Base-by-base conservation (phyloP, 2,329 filamentous ascomycete genomes). In the Aspergillus sp. region DNA sequence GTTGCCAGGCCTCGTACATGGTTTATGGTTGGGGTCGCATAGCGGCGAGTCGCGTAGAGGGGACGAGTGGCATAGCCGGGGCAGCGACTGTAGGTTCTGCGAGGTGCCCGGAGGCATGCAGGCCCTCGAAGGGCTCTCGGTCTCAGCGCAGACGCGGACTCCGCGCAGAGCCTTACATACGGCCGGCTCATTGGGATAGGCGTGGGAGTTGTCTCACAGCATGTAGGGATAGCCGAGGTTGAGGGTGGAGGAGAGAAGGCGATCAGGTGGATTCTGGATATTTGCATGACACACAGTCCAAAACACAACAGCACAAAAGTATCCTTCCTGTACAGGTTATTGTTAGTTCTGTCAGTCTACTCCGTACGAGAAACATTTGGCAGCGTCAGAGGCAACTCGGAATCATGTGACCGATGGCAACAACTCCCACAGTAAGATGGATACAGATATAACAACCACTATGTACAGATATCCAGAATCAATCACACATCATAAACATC, bases 141-240 rank as follows among this genome's bases (percentile, higher is more conserved):
- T 31, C 49, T 41, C 34, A 53, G 43, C 24, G 51, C 48, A 27
- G 49, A 47, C 30, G 55, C 33, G 32, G 46, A 50, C 28, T 54
- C 48, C 15, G 47, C 43, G 40, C 52, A 53, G 15, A 57, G 35
- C 33, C 45, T 55, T 26, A 45, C 45, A 15, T 53, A 48, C n/a
- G 52, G 39, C 20, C 47, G 47, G 32, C 48, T 56, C 51, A 56
- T 56, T 46, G 33, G 37, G 22, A 15, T 11, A 11, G 4, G 13
- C 13, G 30, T 32, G 25, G 26, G 24, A 24, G 22, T 35, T 25
- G 13, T 15, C 24, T 22, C 19, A 15, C 29, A 34, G 22, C 30
- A 30, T 20, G 27, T 26, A 24, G 24, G 33, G 17, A 20, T 22
- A 22, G 10, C 19, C 26, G 24, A 22, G 13, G 26, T 28, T 32